Conservation (phyloP, 495 filamentous ascomycete species). For the Lichina pygmaea region DNA sequence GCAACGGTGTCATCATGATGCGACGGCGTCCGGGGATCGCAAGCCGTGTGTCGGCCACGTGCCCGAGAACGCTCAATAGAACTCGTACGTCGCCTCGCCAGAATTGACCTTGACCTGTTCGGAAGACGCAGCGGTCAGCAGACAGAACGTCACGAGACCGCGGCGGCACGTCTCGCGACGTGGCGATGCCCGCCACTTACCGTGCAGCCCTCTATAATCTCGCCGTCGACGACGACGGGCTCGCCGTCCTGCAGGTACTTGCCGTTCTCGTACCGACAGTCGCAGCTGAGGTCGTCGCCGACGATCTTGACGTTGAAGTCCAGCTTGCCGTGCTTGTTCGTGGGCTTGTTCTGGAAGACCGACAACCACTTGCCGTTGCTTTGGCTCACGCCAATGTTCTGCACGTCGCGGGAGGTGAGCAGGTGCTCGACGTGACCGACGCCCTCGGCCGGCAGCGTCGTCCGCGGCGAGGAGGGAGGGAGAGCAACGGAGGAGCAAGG, state of each 20-base stretch:
- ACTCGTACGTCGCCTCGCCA: not conserved
- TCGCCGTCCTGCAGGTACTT: not conserved
- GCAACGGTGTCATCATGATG: too few relatives aligned
- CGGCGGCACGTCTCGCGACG: not conserved
- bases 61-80: not conserved
- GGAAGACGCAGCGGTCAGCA: too few relatives aligned
- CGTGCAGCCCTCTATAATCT: not conserved
- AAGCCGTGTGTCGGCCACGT: too few relatives aligned
- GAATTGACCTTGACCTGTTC: not conserved
- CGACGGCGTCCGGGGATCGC: too few relatives aligned
- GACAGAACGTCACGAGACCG: too few relatives aligned
- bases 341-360: slow-evolving; percentile 41
- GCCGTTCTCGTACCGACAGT: slow-evolving; percentile 47
- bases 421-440: not conserved
- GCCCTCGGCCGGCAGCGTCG: not conserved
- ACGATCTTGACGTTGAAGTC: slow-evolving; percentile 48
- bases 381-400: slow-evolving; percentile 54
- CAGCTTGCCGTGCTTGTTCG: slow-evolving; percentile 35
- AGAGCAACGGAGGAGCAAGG: too few relatives aligned
- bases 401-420: not conserved
- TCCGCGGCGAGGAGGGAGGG: too few relatives aligned
- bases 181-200: not conserved
- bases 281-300: slow-evolving; percentile 33
- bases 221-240: not conserved
- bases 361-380: slow-evolving; percentile 53